Percentiles rank a stretch among this genome's conserved stretches.
These are phyloP conservation scores for Pythium rishiriense DNA, from an alignment of 352 stramenopile species.

Conservation along the genomic window DNA sequence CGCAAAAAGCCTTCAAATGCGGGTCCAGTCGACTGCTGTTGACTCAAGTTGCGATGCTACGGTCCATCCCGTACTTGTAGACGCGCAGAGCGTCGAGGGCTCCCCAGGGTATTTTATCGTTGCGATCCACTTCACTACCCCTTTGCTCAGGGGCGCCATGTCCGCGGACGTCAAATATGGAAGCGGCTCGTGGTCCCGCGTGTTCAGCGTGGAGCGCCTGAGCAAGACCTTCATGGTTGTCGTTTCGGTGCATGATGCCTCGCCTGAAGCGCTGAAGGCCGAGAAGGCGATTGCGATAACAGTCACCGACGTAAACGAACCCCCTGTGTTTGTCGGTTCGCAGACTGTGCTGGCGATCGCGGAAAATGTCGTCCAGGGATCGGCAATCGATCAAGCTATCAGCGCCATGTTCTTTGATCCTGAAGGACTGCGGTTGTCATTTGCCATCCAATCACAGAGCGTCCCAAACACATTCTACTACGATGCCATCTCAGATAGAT, in stretches of 20 bases:
- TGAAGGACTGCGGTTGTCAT: constrained; percentile 20
- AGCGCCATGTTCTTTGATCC: constrained; percentile 27
- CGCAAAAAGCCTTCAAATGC: constrained; percentile 4
- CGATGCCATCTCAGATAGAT: constrained; percentile 31
- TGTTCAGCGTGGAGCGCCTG: constrained; percentile 39
- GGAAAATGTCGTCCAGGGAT: constrained; percentile 20
- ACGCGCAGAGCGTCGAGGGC: neutral
- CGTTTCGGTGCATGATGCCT: constrained; percentile 43
- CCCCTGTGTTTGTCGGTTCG: constrained; percentile 16
- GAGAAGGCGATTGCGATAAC: constrained; percentile 16
- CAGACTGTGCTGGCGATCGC: constrained; percentile 2
- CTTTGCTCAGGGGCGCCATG: constrained; percentile 15
- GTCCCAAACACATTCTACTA: constrained; percentile 46
- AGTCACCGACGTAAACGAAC: constrained; percentile 29
- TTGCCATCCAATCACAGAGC: constrained; percentile 36
- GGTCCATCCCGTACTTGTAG: neutral
- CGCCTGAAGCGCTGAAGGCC: constrained; percentile 24
- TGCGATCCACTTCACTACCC: neutral
- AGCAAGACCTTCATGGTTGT: constrained; percentile 39
- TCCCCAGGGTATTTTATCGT: constrained; percentile 4
- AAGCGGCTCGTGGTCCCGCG: constrained; percentile 28
- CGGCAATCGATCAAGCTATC: constrained; percentile 10
- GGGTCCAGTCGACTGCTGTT: neutral
- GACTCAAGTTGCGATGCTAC: neutral
- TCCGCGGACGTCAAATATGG: constrained; percentile 34